phyloP scores from a whole-genome alignment of 345 rosid species.

The Brassica rapa region DNA sequence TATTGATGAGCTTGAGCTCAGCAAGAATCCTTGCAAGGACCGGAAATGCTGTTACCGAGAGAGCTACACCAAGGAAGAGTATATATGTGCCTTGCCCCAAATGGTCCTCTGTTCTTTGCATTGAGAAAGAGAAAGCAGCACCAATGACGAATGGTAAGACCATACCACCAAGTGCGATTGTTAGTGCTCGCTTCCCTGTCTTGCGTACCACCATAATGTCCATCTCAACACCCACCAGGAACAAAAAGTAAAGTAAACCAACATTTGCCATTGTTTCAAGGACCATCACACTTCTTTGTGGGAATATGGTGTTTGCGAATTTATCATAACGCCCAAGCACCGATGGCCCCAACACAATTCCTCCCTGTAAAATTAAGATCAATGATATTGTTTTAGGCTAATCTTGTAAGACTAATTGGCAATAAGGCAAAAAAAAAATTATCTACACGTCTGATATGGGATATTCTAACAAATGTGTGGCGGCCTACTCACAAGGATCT shows the following conservation, averaged over 20 bases:
- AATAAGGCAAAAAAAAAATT: too few species aligned
- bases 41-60: slow-evolving; percentile 93
- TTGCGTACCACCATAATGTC: slow-evolving; percentile 71
- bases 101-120: slow-evolving; percentile 14
- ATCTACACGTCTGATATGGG: background rate
- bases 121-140: slow-evolving; percentile 52
- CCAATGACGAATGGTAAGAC: slow-evolving; percentile 71
- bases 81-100: slow-evolving; percentile 55
- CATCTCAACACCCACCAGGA: slow-evolving; percentile 94
- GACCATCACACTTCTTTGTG: slow-evolving; percentile 87
- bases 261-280: slow-evolving; percentile 97
- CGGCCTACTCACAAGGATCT: slow-evolving; percentile 63
- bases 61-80: slow-evolving; percentile 86
- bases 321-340: slow-evolving; percentile 52
- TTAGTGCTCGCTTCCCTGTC: slow-evolving; percentile 68
- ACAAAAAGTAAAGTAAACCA: slow-evolving; percentile 84
- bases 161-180: slow-evolving; percentile 78
- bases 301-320: slow-evolving; percentile 60
- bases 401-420: background rate
- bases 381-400: background rate
- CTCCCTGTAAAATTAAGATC: slow-evolving; percentile 56
- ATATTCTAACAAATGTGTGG: background rate
- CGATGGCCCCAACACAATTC: slow-evolving; percentile 80
- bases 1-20: slow-evolving; percentile 83
- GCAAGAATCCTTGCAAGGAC: slow-evolving; percentile 89